Evolutionary conservation across 2,329 filamentous ascomycete species (phyloP).

Genomic region (Epichloe amarillans): DNA sequence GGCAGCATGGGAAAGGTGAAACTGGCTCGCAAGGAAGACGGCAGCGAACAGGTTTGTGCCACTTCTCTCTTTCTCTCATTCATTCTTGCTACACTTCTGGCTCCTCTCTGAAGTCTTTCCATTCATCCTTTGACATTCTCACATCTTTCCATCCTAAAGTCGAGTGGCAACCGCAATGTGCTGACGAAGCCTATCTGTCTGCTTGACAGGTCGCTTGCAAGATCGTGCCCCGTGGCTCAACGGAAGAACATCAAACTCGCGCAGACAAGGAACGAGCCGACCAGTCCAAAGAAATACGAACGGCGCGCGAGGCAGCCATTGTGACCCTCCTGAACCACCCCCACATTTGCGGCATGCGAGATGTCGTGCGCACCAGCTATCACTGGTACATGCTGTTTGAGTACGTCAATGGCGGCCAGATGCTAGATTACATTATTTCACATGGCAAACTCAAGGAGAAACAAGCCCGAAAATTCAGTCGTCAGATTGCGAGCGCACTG

Average conservation of each 20-base stretch:
- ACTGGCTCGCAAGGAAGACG: constrained; percentile 78
- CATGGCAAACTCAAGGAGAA: constrained; percentile 97
- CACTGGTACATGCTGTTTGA: constrained; percentile 99
- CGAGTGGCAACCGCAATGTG: not conserved
- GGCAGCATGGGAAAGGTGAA: constrained; percentile 99
- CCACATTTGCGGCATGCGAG: constrained; percentile 89
- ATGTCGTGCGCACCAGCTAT: constrained; percentile 89
- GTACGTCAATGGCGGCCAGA: constrained; percentile 96
- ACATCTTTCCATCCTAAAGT: not conserved
- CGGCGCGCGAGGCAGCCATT: constrained; percentile 89
- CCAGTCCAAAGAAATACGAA: constrained; percentile 91
- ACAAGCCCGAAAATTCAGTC: constrained; percentile 91
- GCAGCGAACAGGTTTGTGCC: constrained; percentile 67
- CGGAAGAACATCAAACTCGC: constrained; percentile 62
- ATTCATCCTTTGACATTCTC: not conserved
- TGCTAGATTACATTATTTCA: constrained; percentile 99
- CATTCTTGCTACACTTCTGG: too few species aligned
- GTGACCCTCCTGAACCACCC: constrained; percentile 89
- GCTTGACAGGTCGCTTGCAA: constrained; percentile 67
- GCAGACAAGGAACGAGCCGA: constrained; percentile 80
- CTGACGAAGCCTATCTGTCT: not conserved
- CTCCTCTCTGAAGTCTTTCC: not conserved
- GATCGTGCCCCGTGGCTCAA: constrained; percentile 83
- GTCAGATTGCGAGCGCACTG: constrained; percentile 89
- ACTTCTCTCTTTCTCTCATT: not conserved